Base-by-base conservation (phyloP, 768 basidiomycete genomes). In the Lyophyllum semitale region DNA sequence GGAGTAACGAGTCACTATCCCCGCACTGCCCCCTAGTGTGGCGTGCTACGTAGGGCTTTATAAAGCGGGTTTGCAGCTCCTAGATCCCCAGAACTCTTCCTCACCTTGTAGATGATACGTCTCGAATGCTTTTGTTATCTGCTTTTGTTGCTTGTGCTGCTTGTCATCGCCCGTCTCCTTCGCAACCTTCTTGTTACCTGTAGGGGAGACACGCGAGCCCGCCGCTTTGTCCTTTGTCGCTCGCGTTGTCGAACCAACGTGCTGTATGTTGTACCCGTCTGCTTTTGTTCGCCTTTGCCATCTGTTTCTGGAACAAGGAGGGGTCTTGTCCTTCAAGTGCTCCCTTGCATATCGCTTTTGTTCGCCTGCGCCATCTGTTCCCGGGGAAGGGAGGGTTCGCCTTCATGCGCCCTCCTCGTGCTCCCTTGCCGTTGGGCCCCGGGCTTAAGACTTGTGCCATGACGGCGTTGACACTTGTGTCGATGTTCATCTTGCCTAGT, bases 381-480 rank as follows among this genome's bases (percentile, higher is more conserved):
- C 42, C 25, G 29, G 50, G 40, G 29, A 32, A 44, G n/a, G 42
- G 43, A 22, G 23, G n/a, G n/a, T 18, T 15, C 37, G 26, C 8
- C n/a, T 13, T 7, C 13, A 6, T 12, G 13, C 30, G 47, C 22
- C 26, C 42, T 59, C 49, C 50, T 59, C 54, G 54, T 59, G 58
- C 54, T 55, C 58, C 54, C 58, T 59, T 59, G 58, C 32, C 58
- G 58, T 17, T 42, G 54, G 58, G 58, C 50, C 44, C 54, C 49
- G 53, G 58, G 58, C 58, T 55, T 59, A 59, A 59, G 49, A 51
- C 53, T 48, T 44, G 35, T 52, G 42, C 35, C 32, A 41, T 43
- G 29, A 32, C 27, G 40, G n/a, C 32, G 15, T 51, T 22, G 42
- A 43, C 17, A 18, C 37, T 18, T 18, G 37, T 18, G 37, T 18